phyloP scores from a whole-genome alignment of 345 rosid species.

The Eutrema heterophyllum region DNA sequence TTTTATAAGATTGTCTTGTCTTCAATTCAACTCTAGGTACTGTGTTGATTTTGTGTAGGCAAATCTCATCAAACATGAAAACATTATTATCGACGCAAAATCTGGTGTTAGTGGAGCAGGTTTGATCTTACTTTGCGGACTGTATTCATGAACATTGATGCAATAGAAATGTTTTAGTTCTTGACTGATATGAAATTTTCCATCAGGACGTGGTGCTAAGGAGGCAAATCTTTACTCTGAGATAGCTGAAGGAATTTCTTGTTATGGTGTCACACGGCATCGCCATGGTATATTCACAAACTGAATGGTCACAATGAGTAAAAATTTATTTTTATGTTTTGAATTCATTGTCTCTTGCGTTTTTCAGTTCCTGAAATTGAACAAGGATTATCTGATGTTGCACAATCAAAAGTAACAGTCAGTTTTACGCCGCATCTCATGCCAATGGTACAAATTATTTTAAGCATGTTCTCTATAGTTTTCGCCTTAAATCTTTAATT shows the following conservation, averaged over 20 bases:
- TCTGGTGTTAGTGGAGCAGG: conserved; percentile 99
- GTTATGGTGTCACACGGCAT: conserved; percentile 84
- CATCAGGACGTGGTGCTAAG: conserved; percentile 93
- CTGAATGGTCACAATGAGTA: neutral
- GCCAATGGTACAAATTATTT: conserved; percentile 68
- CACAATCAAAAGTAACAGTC: conserved; percentile 63
- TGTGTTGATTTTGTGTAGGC: conserved; percentile 43
- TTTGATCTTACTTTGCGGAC: conserved; percentile 12
- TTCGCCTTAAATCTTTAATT: conserved; percentile 12
- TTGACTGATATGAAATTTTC: neutral
- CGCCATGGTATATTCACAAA: conserved; percentile 57
- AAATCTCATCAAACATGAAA: conserved; percentile 56
- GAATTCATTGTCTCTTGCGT: neutral
- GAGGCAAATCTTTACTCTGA: conserved; percentile 77
- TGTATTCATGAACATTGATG: neutral
- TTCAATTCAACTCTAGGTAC: neutral
- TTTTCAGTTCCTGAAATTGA: conserved; percentile 95
- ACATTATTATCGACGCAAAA: conserved; percentile 81
- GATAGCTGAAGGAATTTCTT: conserved; percentile 79
- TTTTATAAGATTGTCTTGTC: neutral
- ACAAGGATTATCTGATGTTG: conserved; percentile 83
- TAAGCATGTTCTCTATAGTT: conserved; percentile 4
- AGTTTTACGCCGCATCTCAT: conserved; percentile 98
- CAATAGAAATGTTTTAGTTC: neutral
- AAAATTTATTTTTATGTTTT: neutral